Evolutionary conservation across 257 asterid species (phyloP).

Genomic region (Hygrophila difformis): DNA sequence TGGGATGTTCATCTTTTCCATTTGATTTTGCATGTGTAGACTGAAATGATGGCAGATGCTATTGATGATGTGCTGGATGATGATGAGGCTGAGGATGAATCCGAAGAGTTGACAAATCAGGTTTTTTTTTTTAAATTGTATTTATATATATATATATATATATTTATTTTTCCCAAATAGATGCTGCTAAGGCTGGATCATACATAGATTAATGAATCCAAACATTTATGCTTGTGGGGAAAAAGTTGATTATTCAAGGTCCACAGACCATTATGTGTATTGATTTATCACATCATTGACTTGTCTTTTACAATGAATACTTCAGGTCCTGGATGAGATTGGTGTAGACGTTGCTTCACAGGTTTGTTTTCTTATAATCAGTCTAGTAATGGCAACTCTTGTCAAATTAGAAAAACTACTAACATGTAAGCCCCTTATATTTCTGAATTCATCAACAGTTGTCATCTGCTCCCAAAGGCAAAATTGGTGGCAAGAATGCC

Average conservation of each 20-base stretch:
- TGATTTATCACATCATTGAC: too few species aligned
- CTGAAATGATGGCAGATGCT: conserved; percentile 94
- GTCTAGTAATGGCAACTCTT: background rate
- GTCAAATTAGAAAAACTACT: background rate
- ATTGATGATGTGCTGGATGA: conserved; percentile 80
- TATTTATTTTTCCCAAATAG: too few species aligned
- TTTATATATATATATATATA: background rate
- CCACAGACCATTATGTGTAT: too few species aligned
- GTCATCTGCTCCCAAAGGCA: conserved; percentile 90
- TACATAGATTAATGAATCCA: too few species aligned
- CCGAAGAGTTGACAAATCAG: conserved; percentile 91
- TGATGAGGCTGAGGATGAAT: conserved; percentile 95
- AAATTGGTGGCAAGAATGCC: conserved; percentile 56
- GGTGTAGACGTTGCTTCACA: conserved; percentile 92
- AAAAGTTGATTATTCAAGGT: too few species aligned
- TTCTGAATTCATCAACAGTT: conserved; percentile 34
- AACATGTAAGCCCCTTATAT: conserved; percentile 10
- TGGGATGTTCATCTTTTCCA: background rate
- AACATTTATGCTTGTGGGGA: too few species aligned
- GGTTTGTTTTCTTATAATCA: conserved; percentile 34
- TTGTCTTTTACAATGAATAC: conserved; percentile 6
- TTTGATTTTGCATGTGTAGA: conserved; percentile 31
- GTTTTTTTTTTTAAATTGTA: conserved; percentile 16
- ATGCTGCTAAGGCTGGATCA: too few species aligned
- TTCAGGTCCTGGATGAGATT: conserved; percentile 90